Evolutionary conservation across 1,284 basidiomycete genomes (phyloP).

Genomic region (Apiotrichum montevideense): DNA sequence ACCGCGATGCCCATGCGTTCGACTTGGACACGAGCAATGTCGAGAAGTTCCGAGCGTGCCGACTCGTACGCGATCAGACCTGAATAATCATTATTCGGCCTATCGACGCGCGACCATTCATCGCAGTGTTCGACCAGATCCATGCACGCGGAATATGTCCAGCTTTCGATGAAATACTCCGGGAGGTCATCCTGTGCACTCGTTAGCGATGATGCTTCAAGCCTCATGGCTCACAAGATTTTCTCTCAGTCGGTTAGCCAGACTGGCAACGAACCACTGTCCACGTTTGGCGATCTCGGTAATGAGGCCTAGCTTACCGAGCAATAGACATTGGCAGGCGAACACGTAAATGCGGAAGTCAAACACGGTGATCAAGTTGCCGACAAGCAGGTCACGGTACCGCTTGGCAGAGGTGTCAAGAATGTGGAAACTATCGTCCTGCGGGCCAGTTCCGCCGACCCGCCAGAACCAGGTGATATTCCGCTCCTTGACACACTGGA

Average conservation of each 20-base stretch:
- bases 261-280: constrained; percentile 41
- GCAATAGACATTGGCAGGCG: constrained; percentile 71
- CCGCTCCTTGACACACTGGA: constrained; percentile 64
- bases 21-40: constrained; percentile 43
- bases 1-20: constrained; percentile 38
- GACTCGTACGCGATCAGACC: constrained; percentile 50
- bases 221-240: constrained; percentile 56
- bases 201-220: too few relatives aligned
- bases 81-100: constrained; percentile 53
- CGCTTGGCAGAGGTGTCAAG: constrained; percentile 75
- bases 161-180: constrained; percentile 77
- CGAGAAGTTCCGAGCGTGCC: constrained; percentile 39
- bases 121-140: constrained; percentile 81
- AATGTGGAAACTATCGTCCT: constrained; percentile 75
- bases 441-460: constrained; percentile 54
- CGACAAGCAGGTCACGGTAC: constrained; percentile 82
- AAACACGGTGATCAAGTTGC: constrained; percentile 85
- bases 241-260: constrained; percentile 54
- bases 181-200: constrained; percentile 59
- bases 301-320: constrained; percentile 75
- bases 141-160: constrained; percentile 86
- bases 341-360: constrained; percentile 91
- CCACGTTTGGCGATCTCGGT: constrained; percentile 67
- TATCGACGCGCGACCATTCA: constrained; percentile 55
- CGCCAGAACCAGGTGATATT: constrained; percentile 85